Base-by-base conservation (phyloP, 2,329 filamentous ascomycete genomes). In the Pyrenochaeta sp. region DNA sequence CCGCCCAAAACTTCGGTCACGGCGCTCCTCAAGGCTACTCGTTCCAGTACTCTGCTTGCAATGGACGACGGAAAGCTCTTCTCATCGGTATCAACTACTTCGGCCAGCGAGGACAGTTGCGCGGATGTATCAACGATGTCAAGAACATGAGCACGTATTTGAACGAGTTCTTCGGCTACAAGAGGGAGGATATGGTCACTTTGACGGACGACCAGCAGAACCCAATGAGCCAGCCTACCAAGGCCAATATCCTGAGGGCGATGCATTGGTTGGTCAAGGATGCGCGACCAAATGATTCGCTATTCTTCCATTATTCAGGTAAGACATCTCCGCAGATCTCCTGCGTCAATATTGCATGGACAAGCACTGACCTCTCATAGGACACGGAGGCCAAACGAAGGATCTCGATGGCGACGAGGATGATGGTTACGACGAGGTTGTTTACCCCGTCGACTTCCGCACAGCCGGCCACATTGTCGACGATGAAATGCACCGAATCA, bases 201-300 rank as follows among this genome's bases (percentile, higher is more conserved):
- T 81, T 97, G 68, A 96, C 93, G 26, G 93, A 97, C 67, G 93
- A 97, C 69, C 92, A 96, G 75, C 90, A 96, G 70, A 96, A 96
- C 61, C 90, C 90, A 18, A 96, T 96, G 89, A 96, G 90, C 73
- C 90, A 96, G 74, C 93, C 93, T 7, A 96, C 91, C 4, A 96
- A 96, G 72, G 88, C 90, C 58, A 97, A 97, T 67, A 96, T 97
- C 42, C 73, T 97, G 24, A 84, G 93, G 39, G 93, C 93, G 20
- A 97, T 97, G 93, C 92, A 96, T 69, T 97, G 93, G 93, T 77
- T 97, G 14, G 90, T 96, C 44, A 96, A 96, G 74, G 92, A 96
- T 66, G 92, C 93, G 4, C 83, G 83, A 44, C 89, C 91, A 0
- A 96, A 96, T 67, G 93, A 97, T 69, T 96, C 93, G 4, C 81